Base-by-base conservation (phyloP, 23 red algal species). In the Rhodosorus marinus region DNA sequence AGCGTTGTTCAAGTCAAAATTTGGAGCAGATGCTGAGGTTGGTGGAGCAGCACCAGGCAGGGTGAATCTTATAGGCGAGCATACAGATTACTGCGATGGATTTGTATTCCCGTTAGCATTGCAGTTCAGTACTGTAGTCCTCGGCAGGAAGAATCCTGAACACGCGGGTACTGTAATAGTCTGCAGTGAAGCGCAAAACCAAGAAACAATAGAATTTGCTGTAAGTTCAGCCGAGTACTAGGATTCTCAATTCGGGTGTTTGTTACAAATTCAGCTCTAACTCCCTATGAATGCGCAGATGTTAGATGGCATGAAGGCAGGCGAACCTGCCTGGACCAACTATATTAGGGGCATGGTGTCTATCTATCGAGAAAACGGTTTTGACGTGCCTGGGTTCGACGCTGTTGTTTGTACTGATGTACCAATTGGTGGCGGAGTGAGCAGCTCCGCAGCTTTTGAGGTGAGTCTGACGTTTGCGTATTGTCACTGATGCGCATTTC, bases 1-100 rank as follows among this genome's bases (percentile, higher is more conserved):
- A 20, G 27, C 29, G 4, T 64, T 73, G 6, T 84, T 67, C 35
- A 31, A 29, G 6, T 34, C 35, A 9, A 21, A 51, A 25, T 98
- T 86, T 52, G 35, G 58, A 22, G 62, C 74, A 2, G 72, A 66
- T 11, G 19, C 30, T 0, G 62, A 55, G 19, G 35, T 58, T 0
- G 75, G 76, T 3, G 65, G 34, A 8, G 79, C 74, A 14, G 77
- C 90, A 1, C 90, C 90, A 3, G 90, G 90, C 15, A 71, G 90
- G 0, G 90, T 98, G 5, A 98, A 98, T 46, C 60, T 98, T 20
- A 98, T 98, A 31, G 90, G 90, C 40, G 90, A 98, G 66, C 90
- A 98, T 57, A 74, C 69, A 0, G 90, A 98, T 50, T 98, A 98
- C 45, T 81, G 76, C 51, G 90, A 98, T 29, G 90, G 90, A 17